These are phyloP conservation scores for Suillus subalutaceus DNA, from an alignment of 768 basidiomycete genomes.

Conservation along the genomic window DNA sequence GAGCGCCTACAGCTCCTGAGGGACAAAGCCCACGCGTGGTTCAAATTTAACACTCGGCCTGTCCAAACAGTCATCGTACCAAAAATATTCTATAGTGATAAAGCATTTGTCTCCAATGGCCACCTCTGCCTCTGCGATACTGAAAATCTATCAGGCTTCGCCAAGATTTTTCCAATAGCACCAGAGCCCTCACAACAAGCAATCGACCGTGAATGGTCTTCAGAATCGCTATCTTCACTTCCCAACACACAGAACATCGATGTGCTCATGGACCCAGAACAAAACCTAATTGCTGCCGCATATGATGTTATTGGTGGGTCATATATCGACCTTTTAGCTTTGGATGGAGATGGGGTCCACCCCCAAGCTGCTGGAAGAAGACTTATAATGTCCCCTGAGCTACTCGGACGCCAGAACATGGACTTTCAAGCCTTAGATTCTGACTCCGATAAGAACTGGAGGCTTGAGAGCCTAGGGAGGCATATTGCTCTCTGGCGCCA, in stretches of 20 bases:
- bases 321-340: neutral
- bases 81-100: neutral
- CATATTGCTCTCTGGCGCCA: neutral
- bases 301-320: neutral
- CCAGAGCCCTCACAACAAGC: neutral
- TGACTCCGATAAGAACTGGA: neutral
- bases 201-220: neutral
- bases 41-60: neutral
- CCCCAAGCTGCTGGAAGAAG: neutral
- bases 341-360: neutral
- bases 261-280: neutral
- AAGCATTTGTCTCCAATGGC: neutral
- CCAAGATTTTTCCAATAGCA: neutral
- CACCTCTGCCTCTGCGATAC: neutral
- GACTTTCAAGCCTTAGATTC: neutral
- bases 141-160: neutral
- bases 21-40: neutral
- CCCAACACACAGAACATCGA: neutral
- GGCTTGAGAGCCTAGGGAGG: neutral
- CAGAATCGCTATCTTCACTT: neutral
- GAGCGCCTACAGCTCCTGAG: neutral
- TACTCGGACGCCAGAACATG: neutral
- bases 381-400: neutral
- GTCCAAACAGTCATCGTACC: neutral
- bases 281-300: neutral